phyloP scores from a whole-genome alignment of 2,329 filamentous ascomycete genomes.

The Aspergillus brasiliensis region DNA sequence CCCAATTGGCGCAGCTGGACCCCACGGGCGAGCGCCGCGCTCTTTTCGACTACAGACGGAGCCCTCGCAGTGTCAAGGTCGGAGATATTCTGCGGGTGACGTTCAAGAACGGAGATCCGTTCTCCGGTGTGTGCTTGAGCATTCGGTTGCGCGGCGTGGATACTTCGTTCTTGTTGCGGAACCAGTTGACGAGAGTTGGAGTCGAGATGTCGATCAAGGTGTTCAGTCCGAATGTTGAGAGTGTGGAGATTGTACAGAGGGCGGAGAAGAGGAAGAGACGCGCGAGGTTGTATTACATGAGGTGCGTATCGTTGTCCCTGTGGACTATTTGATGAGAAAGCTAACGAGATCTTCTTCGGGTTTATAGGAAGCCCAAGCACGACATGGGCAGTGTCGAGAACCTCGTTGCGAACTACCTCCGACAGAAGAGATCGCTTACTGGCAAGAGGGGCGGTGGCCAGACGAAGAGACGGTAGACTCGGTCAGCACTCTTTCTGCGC shows the following conservation, averaged over 20 bases:
- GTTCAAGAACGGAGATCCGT: slow-evolving; percentile 81
- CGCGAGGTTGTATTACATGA: slow-evolving; percentile 87
- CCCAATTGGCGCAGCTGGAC: slow-evolving; percentile 76
- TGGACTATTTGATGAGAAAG: neutral
- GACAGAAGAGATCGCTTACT: slow-evolving; percentile 52
- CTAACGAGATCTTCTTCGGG: slow-evolving; percentile 13
- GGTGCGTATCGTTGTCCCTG: slow-evolving; percentile 45
- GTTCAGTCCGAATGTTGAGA: slow-evolving; percentile 84
- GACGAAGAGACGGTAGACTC: neutral
- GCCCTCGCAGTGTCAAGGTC: slow-evolving; percentile 75
- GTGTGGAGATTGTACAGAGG: slow-evolving; percentile 91
- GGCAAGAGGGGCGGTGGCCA: slow-evolving; percentile 14
- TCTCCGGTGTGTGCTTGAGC: slow-evolving; percentile 83
- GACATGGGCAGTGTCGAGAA: slow-evolving; percentile 85
- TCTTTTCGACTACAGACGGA: slow-evolving; percentile 73
- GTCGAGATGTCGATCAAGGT: slow-evolving; percentile 99
- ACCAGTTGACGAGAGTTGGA: slow-evolving; percentile 80
- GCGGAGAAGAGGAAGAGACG: slow-evolving; percentile 80
- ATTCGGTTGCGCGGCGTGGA: slow-evolving; percentile 88
- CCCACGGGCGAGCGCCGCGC: slow-evolving; percentile 78
- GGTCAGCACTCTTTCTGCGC: neutral
- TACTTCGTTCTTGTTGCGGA: slow-evolving; percentile 82
- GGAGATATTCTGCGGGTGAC: slow-evolving; percentile 93
- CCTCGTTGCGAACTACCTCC: slow-evolving; percentile 68
- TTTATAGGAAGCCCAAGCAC: slow-evolving; percentile 68